Conservation (phyloP, 2,329 filamentous ascomycete genomes). For the Clonostachys solani region DNA sequence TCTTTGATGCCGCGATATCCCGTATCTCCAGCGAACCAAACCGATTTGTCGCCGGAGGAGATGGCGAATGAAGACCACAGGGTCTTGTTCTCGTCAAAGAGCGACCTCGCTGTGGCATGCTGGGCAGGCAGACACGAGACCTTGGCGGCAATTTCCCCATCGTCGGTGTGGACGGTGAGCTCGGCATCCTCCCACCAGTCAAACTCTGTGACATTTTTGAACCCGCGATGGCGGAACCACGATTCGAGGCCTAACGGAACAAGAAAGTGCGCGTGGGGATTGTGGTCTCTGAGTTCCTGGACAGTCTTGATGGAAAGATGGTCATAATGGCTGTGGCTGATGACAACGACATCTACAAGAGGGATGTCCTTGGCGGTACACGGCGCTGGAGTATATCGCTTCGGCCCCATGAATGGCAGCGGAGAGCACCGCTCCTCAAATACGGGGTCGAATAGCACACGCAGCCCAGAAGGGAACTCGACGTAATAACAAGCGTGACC, state of each 20-base stretch:
- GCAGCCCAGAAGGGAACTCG: conserved; percentile 75
- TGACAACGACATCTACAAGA: conserved; percentile 64
- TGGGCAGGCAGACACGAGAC: conserved; percentile 76
- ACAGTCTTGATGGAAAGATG: conserved; percentile 76
- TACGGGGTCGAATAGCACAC: conserved; percentile 83
- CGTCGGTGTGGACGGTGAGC: conserved; percentile 44
- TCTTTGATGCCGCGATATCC: conserved; percentile 66
- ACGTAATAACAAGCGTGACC: conserved; percentile 86
- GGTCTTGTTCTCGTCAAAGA: conserved; percentile 64
- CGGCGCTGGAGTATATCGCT: conserved; percentile 69
- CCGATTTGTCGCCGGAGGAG: conserved; percentile 62
- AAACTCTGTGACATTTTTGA: conserved; percentile 72
- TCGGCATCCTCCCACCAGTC: conserved; percentile 86
- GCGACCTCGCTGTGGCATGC: conserved; percentile 63
- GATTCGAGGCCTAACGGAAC: conserved; percentile 71
- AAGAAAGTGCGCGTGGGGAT: conserved; percentile 76
- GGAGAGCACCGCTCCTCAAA: conserved; percentile 80
- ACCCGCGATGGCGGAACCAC: conserved; percentile 67
- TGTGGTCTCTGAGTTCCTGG: conserved; percentile 56
- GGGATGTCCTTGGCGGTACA: conserved; percentile 73
- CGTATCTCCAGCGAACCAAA: conserved; percentile 81
- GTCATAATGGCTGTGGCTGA: conserved; percentile 84
- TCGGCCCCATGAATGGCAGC: conserved; percentile 49
- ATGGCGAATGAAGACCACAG: conserved; percentile 85
- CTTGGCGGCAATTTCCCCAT: conserved; percentile 54